Percentiles rank a stretch among this genome's conserved stretches.
Evolutionary conservation across 2,329 filamentous ascomycete species (phyloP).

Genomic region (Aspergillus sclerotialis): DNA sequence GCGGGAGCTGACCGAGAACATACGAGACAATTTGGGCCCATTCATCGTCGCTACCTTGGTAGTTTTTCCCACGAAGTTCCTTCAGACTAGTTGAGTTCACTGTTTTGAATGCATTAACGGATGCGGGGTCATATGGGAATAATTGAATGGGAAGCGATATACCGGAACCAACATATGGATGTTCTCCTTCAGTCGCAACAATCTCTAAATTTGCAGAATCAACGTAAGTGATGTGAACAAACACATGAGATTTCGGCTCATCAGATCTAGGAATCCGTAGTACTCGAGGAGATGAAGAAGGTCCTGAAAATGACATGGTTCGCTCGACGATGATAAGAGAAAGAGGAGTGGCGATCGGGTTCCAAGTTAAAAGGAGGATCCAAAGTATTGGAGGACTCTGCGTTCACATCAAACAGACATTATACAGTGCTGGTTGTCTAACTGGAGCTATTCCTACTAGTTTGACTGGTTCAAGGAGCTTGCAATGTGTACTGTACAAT

Average conservation of each 20-base stretch:
- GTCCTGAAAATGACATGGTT: no score
- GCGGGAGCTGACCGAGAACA: conserved; percentile 24
- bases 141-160: conserved; percentile 11
- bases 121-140: conserved; percentile 12
- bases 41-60: conserved; percentile 37
- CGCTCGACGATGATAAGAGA: no score
- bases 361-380: no score
- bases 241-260: background rate
- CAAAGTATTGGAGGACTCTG: no score
- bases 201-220: conserved; percentile 50
- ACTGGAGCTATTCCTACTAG: no score
- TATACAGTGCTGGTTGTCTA: no score
- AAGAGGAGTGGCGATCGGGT: no score
- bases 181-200: conserved; percentile 52
- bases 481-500: no score
- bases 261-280: background rate
- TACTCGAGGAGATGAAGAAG: background rate
- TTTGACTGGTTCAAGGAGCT: no score
- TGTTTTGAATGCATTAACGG: conserved; percentile 14
- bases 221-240: conserved; percentile 11
- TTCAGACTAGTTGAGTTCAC: conserved; percentile 32
- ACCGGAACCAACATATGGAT: conserved; percentile 46
- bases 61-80: conserved; percentile 35
- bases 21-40: conserved; percentile 32
- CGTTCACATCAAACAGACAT: no score